Conservation (phyloP, 73 alveolate genomes). For the Symbiodinium pilosum region DNA sequence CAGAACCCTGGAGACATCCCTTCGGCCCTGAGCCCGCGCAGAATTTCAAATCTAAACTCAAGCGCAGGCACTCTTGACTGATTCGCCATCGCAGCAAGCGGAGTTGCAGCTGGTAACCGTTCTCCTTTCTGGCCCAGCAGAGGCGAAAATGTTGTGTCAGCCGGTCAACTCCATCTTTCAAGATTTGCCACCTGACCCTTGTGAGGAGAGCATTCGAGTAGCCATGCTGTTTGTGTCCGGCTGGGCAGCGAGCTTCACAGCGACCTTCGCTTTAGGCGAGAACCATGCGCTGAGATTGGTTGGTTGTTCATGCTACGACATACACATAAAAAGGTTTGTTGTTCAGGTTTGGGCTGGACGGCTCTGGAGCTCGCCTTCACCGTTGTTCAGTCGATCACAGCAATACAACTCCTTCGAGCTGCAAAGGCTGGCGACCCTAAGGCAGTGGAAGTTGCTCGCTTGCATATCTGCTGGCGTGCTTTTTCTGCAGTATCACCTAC, state of each 20-base stretch:
- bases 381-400: conserved; percentile 9
- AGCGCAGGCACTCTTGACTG: neutral
- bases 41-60: neutral
- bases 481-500: neutral
- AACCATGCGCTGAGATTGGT: neutral
- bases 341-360: conserved; percentile 79
- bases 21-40: neutral
- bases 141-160: neutral
- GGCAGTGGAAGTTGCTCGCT: conserved; percentile 32
- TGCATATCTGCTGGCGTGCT: no score
- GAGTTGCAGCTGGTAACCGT: neutral
- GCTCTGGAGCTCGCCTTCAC: conserved; percentile 54
- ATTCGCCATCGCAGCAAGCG: neutral
- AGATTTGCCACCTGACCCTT: no score
- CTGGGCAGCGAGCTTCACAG: neutral
- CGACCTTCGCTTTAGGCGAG: conserved; percentile 62
- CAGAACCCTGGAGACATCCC: no score
- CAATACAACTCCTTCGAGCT: conserved; percentile 14
- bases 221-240: conserved; percentile 9
- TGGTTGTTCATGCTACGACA: no score
- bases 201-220: neutral
- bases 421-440: conserved; percentile 31
- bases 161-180: neutral
- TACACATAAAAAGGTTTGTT: no score
- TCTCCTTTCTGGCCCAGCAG: conserved; percentile 83